A percentile compares a stretch with the other conserved stretches of the same genome.
phyloP scores from a whole-genome alignment of 805 yeast species.

The Candida loeiensis region DNA sequence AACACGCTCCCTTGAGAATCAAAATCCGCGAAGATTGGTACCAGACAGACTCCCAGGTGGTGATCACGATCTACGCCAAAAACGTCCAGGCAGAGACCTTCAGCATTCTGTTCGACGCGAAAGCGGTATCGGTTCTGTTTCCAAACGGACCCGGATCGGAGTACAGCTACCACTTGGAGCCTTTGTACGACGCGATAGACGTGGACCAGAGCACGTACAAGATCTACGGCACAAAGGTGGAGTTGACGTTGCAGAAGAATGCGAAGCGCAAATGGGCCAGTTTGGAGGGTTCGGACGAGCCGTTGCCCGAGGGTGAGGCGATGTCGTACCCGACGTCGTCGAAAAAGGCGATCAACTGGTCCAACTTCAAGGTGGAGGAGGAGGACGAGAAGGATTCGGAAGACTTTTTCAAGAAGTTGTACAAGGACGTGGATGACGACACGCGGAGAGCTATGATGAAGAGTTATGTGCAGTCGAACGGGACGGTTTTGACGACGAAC shows the following conservation, averaged over 20 bases:
- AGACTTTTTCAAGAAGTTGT: conserved; percentile 72
- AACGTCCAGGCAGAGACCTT: conserved; percentile 51
- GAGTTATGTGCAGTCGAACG: conserved; percentile 88
- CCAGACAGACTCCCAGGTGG: conserved; percentile 56
- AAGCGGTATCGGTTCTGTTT: conserved; percentile 42
- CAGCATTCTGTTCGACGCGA: conserved; percentile 35
- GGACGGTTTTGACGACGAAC: conserved; percentile 88
- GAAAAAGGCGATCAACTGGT: conserved; percentile 66
- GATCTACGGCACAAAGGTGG: conserved; percentile 72
- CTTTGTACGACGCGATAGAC: conserved; percentile 50
- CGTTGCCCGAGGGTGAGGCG: conserved; percentile 11
- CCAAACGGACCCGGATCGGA: conserved; percentile 49
- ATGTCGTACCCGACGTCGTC: conserved; percentile 61
- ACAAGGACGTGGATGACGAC: conserved; percentile 80
- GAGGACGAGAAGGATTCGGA: conserved; percentile 49
- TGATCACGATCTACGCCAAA: conserved; percentile 69
- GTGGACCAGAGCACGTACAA: conserved; percentile 42
- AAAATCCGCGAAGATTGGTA: conserved; percentile 48
- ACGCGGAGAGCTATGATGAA: conserved; percentile 95
- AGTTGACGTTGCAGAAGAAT: conserved; percentile 55
- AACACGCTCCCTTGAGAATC: conserved; percentile 36
- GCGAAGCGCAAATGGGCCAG: conserved; percentile 50
- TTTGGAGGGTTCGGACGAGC: conserved; percentile 34
- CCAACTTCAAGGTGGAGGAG: conserved; percentile 46
- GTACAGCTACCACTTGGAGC: conserved; percentile 55